phyloP scores from a whole-genome alignment of 2,329 filamentous ascomycete species.

The Daldinia sp. region DNA sequence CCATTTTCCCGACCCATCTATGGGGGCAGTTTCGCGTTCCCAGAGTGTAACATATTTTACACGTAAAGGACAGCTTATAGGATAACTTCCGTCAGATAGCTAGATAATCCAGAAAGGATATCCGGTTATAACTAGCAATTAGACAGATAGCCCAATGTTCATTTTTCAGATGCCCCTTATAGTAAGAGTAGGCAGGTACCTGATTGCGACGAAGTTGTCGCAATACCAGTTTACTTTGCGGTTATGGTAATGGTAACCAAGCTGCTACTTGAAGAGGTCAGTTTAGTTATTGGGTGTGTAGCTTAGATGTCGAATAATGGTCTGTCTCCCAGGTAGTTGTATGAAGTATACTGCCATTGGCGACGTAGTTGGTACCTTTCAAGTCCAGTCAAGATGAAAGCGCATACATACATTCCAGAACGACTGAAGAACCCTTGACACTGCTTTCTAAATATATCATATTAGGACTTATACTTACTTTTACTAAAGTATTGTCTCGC shows the following conservation, averaged over 20 bases:
- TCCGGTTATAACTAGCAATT: neutral
- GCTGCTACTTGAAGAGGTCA: neutral
- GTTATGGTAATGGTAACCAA: neutral
- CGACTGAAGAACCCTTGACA: neutral
- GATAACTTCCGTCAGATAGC: neutral
- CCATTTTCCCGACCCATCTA: neutral
- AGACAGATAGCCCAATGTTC: no score
- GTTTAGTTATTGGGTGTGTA: neutral
- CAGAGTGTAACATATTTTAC: neutral
- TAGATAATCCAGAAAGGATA: neutral
- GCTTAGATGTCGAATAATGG: neutral
- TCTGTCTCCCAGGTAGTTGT: neutral
- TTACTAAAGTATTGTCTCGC: neutral
- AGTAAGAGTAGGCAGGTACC: neutral
- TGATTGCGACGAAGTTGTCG: neutral
- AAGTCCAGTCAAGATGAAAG: neutral
- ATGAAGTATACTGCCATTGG: neutral
- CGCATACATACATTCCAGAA: neutral
- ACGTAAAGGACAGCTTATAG: neutral
- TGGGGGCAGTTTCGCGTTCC: neutral
- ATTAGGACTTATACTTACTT: neutral
- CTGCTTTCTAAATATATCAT: neutral
- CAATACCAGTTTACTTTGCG: neutral
- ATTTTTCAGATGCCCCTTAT: neutral
- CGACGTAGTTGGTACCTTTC: neutral